These are phyloP conservation scores for Sesbania bispinosa DNA, from an alignment of 306 rosid genomes.

Conservation along the genomic window DNA sequence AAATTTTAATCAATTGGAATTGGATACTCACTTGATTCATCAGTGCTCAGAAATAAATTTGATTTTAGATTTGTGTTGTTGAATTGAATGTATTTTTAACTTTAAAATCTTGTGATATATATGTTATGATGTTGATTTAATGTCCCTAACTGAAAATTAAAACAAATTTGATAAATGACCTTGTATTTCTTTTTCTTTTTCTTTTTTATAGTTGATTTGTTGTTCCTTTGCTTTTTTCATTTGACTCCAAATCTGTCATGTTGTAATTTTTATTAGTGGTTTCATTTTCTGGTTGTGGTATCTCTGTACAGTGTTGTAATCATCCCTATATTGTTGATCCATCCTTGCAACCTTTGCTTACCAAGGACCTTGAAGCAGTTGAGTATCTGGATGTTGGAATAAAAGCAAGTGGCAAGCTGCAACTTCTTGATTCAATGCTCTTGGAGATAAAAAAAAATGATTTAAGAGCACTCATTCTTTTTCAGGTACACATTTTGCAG, in stretches of 20 bases:
- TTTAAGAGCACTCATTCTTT: conserved; percentile 64
- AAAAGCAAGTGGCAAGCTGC: conserved; percentile 89
- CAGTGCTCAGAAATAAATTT: neutral
- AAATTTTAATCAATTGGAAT: neutral
- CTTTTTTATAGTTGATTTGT: conserved; percentile 13
- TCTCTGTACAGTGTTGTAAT: conserved; percentile 72
- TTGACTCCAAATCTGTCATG: conserved; percentile 6
- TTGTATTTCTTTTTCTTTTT: neutral
- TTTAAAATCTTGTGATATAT: neutral
- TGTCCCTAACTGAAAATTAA: neutral
- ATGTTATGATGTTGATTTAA: neutral
- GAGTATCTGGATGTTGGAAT: conserved; percentile 58
- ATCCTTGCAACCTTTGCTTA: conserved; percentile 37
- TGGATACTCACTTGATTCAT: neutral
- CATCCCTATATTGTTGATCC: conserved; percentile 70
- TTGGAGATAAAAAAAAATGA: conserved; percentile 56
- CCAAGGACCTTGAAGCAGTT: conserved; percentile 37
- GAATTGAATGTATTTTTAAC: neutral
- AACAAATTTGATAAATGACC: neutral
- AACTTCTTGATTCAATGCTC: conserved; percentile 84
- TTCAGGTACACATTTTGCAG: conserved; percentile 52
- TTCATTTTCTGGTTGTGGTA: neutral
- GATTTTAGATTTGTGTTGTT: conserved; percentile 8
- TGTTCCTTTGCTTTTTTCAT: neutral
- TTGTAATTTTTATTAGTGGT: conserved; percentile 12